Percentiles rank a stretch among this genome's conserved stretches.
Evolutionary conservation across 192 early-diverging fungal species (phyloP).

Genomic region (Cetraspora pellucida): DNA sequence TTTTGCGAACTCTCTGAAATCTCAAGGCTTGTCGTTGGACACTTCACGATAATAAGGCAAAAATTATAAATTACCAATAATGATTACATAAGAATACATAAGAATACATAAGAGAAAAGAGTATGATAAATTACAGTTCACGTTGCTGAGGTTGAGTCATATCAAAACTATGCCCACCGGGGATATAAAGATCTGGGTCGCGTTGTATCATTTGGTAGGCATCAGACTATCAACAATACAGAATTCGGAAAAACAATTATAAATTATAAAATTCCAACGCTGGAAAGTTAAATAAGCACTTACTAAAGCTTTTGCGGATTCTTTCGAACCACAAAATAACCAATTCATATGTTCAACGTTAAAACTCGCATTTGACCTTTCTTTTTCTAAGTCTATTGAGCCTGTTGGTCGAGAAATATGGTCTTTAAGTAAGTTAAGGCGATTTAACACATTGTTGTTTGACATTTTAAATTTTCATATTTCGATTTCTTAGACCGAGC

Average conservation of each 20-base stretch:
- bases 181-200: slow-evolving; percentile 56
- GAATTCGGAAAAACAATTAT: background rate
- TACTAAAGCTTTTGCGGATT: slow-evolving; percentile 52
- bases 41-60: slow-evolving; percentile 25
- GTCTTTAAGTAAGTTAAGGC: slow-evolving; percentile 44
- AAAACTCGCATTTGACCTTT: slow-evolving; percentile 57
- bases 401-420: slow-evolving; percentile 49
- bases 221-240: background rate
- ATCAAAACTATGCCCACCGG: slow-evolving; percentile 53
- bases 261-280: background rate
- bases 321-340: slow-evolving; percentile 50
- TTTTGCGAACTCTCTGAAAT: slow-evolving; percentile 40
- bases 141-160: slow-evolving; percentile 50
- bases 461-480: background rate
- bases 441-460: slow-evolving; percentile 34
- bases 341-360: slow-evolving; percentile 53
- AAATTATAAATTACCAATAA: background rate
- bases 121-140: slow-evolving; percentile 46
- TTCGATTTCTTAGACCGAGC: no score
- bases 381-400: slow-evolving; percentile 53
- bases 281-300: background rate
- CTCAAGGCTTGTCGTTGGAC: slow-evolving; percentile 59
- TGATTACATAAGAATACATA: background rate
- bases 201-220: slow-evolving; percentile 53
- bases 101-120: background rate